Conservation (phyloP, 257 asterid species). For the Ligustrum vulgare region DNA sequence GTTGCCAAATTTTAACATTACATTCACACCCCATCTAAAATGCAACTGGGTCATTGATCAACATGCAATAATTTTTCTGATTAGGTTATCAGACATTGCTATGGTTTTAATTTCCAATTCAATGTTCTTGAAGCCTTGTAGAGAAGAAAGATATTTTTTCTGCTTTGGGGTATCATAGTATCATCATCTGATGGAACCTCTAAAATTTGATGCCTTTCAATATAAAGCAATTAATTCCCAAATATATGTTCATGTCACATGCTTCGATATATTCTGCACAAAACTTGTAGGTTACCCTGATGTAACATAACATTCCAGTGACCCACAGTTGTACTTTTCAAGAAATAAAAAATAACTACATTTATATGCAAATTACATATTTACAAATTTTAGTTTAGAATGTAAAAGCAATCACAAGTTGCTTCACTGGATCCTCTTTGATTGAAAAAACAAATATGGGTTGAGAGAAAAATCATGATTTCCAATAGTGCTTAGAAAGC, state of each 20-base stretch:
- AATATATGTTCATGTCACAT: background rate
- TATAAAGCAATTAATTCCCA: too few species aligned
- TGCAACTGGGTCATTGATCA: background rate
- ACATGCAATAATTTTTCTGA: background rate
- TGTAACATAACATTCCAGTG: background rate
- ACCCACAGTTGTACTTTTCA: background rate
- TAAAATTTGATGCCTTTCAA: background rate
- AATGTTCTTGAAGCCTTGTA: background rate
- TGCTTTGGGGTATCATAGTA: background rate
- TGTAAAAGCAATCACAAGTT: background rate
- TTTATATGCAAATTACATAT: background rate
- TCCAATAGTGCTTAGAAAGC: background rate
- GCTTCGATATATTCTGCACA: background rate
- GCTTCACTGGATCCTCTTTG: background rate
- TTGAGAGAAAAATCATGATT: background rate
- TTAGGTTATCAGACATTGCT: background rate
- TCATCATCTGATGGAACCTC: background rate
- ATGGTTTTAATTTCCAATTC: background rate
- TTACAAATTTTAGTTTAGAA: background rate
- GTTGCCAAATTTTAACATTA: background rate
- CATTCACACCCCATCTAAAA: background rate
- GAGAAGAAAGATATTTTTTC: background rate
- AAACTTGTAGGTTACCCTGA: background rate
- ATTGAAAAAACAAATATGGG: background rate
- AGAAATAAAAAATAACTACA: too few species aligned